These are phyloP conservation scores for Scheffersomyces amazonensis DNA, from an alignment of 805 yeast species.

Conservation along the genomic window DNA sequence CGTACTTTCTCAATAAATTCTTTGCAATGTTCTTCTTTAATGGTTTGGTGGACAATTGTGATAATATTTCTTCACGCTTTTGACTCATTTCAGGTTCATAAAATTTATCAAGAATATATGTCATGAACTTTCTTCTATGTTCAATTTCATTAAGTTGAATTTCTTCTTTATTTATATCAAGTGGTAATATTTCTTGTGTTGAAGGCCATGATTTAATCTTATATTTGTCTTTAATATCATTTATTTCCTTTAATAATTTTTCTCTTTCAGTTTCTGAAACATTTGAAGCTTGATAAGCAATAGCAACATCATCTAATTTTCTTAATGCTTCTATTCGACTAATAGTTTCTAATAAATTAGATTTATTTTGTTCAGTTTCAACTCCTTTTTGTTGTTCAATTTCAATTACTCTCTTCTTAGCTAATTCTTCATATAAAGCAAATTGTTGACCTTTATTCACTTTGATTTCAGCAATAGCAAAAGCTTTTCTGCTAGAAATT, in stretches of 20 bases:
- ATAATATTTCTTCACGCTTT: slow-evolving; percentile 19
- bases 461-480: slow-evolving; percentile 90
- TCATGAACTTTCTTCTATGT: slow-evolving; percentile 25
- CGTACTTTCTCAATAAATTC: slow-evolving; percentile 68
- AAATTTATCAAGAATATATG: slow-evolving; percentile 27
- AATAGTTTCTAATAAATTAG: slow-evolving; percentile 21
- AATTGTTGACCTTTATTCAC: slow-evolving; percentile 89
- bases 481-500: slow-evolving; percentile 73
- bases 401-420: slow-evolving; percentile 59
- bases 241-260: slow-evolving; percentile 27
- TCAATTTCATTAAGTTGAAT: slow-evolving; percentile 26
- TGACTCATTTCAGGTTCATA: slow-evolving; percentile 17
- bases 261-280: slow-evolving; percentile 7
- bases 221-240: slow-evolving; percentile 35
- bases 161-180: slow-evolving; percentile 25
- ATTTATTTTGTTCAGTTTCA: slow-evolving; percentile 50
- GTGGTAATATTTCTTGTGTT: slow-evolving; percentile 34
- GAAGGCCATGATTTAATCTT: slow-evolving; percentile 40
- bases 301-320: slow-evolving; percentile 28
- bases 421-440: slow-evolving; percentile 72
- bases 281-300: slow-evolving; percentile 14
- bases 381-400: slow-evolving; percentile 62
- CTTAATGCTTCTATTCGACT: slow-evolving; percentile 37
- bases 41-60: slow-evolving; percentile 11
- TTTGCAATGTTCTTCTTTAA: slow-evolving; percentile 49